Evolutionary conservation across 2,329 filamentous ascomycete genomes (phyloP).

Genomic region (Fusarium musae): DNA sequence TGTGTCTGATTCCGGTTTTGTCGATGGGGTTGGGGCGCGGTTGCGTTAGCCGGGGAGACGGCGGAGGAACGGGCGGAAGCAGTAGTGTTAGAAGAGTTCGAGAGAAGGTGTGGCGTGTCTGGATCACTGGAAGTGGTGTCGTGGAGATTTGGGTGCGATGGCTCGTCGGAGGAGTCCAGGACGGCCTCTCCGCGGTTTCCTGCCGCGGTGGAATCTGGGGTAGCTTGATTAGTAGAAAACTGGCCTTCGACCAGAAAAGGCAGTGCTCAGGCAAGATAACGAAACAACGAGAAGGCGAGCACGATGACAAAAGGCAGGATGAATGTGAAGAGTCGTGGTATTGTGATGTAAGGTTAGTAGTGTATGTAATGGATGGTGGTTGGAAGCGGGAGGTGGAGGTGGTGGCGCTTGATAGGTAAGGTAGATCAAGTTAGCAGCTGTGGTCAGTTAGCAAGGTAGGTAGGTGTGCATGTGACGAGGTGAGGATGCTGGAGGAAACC

Average conservation of each 20-base stretch:
- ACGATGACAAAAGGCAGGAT: slow-evolving; percentile 10
- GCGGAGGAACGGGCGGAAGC: slow-evolving; percentile 53
- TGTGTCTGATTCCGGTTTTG: slow-evolving; percentile 42
- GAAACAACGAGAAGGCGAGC: not conserved
- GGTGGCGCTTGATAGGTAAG: slow-evolving; percentile 25
- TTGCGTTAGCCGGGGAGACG: slow-evolving; percentile 6
- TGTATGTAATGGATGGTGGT: slow-evolving; percentile 11
- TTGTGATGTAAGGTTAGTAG: not conserved
- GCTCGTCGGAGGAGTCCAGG: slow-evolving; percentile 53
- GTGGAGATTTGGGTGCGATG: slow-evolving; percentile 48
- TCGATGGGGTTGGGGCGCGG: slow-evolving; percentile 39
- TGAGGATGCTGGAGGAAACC: not conserved
- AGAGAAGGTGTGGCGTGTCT: slow-evolving; percentile 65
- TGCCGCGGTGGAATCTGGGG: slow-evolving; percentile 49
- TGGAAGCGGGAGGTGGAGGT: slow-evolving; percentile 40
- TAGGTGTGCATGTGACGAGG: slow-evolving; percentile 30
- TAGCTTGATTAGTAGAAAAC: slow-evolving; percentile 30
- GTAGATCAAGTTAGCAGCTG: not conserved
- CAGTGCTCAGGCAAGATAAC: slow-evolving; percentile 25
- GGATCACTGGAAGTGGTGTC: slow-evolving; percentile 69
- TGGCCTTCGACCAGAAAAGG: slow-evolving; percentile 39
- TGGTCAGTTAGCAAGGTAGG: not conserved
- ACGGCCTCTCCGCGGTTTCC: slow-evolving; percentile 54
- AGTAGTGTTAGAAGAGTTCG: slow-evolving; percentile 59
- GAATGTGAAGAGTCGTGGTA: slow-evolving; percentile 25